phyloP scores from a whole-genome alignment of 176 grass and related monocot genomes.

The Puccinellia tenuiflora region DNA sequence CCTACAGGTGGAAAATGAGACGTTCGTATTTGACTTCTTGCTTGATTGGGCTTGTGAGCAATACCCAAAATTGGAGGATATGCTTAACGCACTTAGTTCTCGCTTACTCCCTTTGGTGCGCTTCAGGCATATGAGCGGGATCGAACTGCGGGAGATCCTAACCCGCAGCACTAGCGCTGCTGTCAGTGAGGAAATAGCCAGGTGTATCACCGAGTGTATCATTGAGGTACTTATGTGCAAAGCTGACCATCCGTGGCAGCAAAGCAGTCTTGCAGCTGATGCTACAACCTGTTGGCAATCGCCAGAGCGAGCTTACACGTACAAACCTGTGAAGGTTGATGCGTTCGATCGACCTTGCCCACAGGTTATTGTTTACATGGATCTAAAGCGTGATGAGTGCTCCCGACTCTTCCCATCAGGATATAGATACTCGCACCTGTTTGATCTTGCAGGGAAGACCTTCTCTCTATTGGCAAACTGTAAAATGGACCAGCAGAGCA shows the following conservation, averaged over 20 bases:
- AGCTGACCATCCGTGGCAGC: too few relatives aligned
- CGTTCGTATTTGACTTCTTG: conserved; percentile 28
- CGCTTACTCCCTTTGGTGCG: conserved; percentile 55
- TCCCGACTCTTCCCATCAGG: conserved; percentile 57
- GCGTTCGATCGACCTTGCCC: conserved; percentile 71
- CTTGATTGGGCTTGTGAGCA: conserved; percentile 47
- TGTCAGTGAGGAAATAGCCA: too few relatives aligned
- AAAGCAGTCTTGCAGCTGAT: too few relatives aligned
- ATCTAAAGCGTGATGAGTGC: conserved; percentile 83
- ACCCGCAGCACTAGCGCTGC: too few relatives aligned
- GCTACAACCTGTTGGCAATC: conserved; percentile 20
- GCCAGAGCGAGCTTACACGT: conserved; percentile 69
- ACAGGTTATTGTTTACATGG: conserved; percentile 76
- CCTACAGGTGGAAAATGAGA: too few relatives aligned
- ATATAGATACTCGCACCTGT: conserved; percentile 50
- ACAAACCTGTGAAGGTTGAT: conserved; percentile 66
- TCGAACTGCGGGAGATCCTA: conserved; percentile 70
- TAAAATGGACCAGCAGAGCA: not conserved
- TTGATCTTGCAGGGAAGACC: conserved; percentile 56
- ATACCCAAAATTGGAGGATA: conserved; percentile 55
- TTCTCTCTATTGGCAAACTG: conserved; percentile 52
- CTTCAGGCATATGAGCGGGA: conserved; percentile 70
- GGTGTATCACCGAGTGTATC: too few relatives aligned
- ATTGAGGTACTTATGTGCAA: too few relatives aligned
- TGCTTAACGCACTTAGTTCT: too few relatives aligned